These are phyloP conservation scores for Suillus sp. DNA, from an alignment of 768 basidiomycete species.

Conservation along the genomic window DNA sequence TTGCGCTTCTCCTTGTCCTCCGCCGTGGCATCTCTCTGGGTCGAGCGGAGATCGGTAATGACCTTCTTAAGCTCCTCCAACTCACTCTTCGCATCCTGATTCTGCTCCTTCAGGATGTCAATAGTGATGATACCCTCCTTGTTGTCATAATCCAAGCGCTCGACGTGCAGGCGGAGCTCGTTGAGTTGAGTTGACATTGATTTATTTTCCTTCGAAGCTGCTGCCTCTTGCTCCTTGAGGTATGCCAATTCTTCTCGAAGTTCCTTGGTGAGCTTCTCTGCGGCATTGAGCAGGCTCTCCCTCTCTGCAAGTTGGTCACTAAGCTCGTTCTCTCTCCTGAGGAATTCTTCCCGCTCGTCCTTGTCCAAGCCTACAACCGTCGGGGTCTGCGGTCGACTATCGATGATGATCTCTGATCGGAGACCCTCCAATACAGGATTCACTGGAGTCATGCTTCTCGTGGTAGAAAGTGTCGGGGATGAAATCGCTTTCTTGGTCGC, in stretches of 20 bases:
- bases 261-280: constrained; percentile 87
- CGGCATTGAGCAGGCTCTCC: constrained; percentile 77
- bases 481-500: constrained; percentile 49
- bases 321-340: constrained; percentile 94
- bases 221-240: constrained; percentile 88
- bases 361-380: constrained; percentile 87
- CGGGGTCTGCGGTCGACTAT: constrained; percentile 91
- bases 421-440: constrained; percentile 75
- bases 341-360: constrained; percentile 97
- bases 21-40: constrained; percentile 81
- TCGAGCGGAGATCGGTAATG: constrained; percentile 73
- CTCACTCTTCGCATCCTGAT: constrained; percentile 81
- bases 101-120: constrained; percentile 95
- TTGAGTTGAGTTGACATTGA: constrained; percentile 90
- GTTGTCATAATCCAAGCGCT: constrained; percentile 92
- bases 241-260: constrained; percentile 86
- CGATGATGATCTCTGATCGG: constrained; percentile 55
- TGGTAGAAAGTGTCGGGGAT: constrained; percentile 67
- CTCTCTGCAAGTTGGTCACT: constrained; percentile 91
- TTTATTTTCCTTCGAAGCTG: constrained; percentile 89
- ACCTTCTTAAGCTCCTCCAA: constrained; percentile 87
- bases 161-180: constrained; percentile 88
- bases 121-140: constrained; percentile 92
- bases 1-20: constrained; percentile 99
- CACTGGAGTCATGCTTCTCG: constrained; percentile 73